A percentile compares a stretch with the other conserved stretches of the same genome.
Conservation (phyloP, 805 yeast species). For the Yamadazyma sp. region DNA sequence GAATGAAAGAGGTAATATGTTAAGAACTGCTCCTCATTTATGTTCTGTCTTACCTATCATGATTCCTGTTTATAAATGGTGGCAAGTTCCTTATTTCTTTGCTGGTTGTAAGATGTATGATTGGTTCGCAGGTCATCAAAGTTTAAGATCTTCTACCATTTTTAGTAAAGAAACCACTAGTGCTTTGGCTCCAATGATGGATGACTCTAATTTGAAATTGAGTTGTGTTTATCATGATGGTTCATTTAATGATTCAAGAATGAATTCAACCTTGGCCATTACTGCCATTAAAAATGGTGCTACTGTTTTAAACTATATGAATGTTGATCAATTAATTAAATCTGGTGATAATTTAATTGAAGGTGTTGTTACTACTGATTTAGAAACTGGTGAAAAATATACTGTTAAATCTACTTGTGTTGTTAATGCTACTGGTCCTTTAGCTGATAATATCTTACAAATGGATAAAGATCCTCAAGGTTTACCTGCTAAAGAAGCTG, state of each 20-base stretch:
- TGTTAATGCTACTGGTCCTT: slow-evolving; percentile 94
- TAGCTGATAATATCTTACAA: slow-evolving; percentile 77
- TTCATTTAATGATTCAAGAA: slow-evolving; percentile 86
- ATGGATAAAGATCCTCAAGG: slow-evolving; percentile 78
- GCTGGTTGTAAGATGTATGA: slow-evolving; percentile 91
- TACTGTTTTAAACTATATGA: slow-evolving; percentile 81
- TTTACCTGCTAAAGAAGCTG: slow-evolving; percentile 50
- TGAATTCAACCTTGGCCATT: slow-evolving; percentile 81
- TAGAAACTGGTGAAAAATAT: slow-evolving; percentile 62
- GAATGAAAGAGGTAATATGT: slow-evolving; percentile 56
- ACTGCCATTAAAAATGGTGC: slow-evolving; percentile 89
- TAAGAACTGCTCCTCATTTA: slow-evolving; percentile 90
- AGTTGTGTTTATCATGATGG: slow-evolving; percentile 95
- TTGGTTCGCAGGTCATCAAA: slow-evolving; percentile 85
- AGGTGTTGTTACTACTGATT: slow-evolving; percentile 77
- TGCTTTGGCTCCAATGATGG: slow-evolving; percentile 83
- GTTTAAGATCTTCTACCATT: slow-evolving; percentile 73
- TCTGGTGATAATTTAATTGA: slow-evolving; percentile 52
- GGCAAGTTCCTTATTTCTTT: slow-evolving; percentile 95
- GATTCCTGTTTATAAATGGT: slow-evolving; percentile 94
- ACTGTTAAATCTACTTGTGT: slow-evolving; percentile 67
- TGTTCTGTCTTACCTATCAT: slow-evolving; percentile 83
- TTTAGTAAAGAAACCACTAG: slow-evolving; percentile 63
- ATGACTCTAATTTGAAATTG: slow-evolving; percentile 74
- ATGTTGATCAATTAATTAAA: slow-evolving; percentile 73